Conservation (phyloP, 2,329 filamentous ascomycete genomes). For the Aspergillus alliaceus region DNA sequence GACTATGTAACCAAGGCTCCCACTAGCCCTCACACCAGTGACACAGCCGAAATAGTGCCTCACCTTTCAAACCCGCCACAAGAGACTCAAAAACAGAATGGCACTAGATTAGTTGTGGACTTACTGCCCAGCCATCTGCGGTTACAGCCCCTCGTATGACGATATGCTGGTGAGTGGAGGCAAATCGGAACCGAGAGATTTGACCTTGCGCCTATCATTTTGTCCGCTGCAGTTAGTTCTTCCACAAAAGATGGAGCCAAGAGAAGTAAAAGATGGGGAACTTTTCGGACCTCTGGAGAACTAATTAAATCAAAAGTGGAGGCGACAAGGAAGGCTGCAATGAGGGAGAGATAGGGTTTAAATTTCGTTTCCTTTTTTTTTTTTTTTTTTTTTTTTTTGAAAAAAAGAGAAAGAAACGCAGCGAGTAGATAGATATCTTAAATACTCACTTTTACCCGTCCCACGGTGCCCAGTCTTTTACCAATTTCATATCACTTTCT, state of each 20-base stretch:
- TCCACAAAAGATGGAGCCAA: background rate
- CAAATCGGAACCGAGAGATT: constrained; percentile 1
- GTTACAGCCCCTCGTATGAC: constrained; percentile 7
- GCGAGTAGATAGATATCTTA: constrained; percentile 3
- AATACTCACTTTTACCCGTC: constrained; percentile 9
- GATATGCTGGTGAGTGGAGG: constrained; percentile 1
- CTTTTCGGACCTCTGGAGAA: constrained; percentile 1
- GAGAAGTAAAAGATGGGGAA: constrained; percentile 9
- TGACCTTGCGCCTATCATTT: background rate
- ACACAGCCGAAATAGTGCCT: constrained; percentile 1
- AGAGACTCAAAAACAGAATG: background rate
- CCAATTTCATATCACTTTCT: background rate
- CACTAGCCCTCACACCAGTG: background rate
- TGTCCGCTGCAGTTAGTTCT: constrained; percentile 2
- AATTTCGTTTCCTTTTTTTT: too few relatives aligned
- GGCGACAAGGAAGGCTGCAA: constrained; percentile 2
- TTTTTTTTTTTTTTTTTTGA: too few relatives aligned
- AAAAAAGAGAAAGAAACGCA: background rate
- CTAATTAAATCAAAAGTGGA: constrained; percentile 6
- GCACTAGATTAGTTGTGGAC: background rate
- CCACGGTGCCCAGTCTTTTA: background rate
- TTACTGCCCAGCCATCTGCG: background rate
- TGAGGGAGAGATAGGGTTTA: background rate
- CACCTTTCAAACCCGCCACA: constrained; percentile 5
- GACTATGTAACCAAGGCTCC: constrained; percentile 1